Conservation (phyloP, 805 yeast species). For the Schwanniomyces yamadae region DNA sequence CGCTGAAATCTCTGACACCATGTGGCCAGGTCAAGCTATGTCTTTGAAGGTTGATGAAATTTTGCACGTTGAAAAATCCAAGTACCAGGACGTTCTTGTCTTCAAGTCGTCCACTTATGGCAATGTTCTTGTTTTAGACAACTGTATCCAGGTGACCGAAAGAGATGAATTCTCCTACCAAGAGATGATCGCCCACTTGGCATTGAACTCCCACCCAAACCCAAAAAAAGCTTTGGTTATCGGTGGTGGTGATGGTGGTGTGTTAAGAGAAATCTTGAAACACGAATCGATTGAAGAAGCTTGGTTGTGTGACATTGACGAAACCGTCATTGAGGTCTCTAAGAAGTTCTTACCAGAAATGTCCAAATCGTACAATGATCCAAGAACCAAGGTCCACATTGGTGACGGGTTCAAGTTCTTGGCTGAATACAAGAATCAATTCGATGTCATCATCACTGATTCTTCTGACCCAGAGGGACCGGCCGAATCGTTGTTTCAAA, state of each 20-base stretch:
- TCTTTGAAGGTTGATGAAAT: conserved; percentile 83
- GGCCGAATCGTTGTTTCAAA: conserved; percentile 90
- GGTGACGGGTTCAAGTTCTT: conserved; percentile 98
- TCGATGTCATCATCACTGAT: conserved; percentile 95
- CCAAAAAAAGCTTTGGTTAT: conserved; percentile 92
- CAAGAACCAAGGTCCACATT: conserved; percentile 85
- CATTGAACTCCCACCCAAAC: conserved; percentile 88
- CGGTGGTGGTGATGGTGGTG: conserved; percentile 99
- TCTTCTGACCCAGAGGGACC: conserved; percentile 99
- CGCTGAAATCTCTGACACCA: conserved; percentile 88
- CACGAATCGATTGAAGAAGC: conserved; percentile 86
- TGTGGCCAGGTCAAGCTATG: conserved; percentile 99
- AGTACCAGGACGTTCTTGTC: conserved; percentile 90
- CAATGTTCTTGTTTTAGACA: conserved; percentile 90
- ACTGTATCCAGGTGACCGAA: conserved; percentile 94
- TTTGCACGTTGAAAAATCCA: conserved; percentile 79
- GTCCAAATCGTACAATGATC: conserved; percentile 81
- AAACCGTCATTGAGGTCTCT: conserved; percentile 82
- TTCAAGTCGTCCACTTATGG: conserved; percentile 94
- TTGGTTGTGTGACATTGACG: conserved; percentile 92
- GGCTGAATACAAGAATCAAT: conserved; percentile 76
- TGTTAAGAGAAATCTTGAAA: conserved; percentile 89
- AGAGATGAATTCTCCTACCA: conserved; percentile 97
- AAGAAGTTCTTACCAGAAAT: conserved; percentile 85
- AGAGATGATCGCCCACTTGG: conserved; percentile 96